Evolutionary conservation across 1,139 yeast genomes (phyloP).

Genomic region (Ogataea hybrid): DNA sequence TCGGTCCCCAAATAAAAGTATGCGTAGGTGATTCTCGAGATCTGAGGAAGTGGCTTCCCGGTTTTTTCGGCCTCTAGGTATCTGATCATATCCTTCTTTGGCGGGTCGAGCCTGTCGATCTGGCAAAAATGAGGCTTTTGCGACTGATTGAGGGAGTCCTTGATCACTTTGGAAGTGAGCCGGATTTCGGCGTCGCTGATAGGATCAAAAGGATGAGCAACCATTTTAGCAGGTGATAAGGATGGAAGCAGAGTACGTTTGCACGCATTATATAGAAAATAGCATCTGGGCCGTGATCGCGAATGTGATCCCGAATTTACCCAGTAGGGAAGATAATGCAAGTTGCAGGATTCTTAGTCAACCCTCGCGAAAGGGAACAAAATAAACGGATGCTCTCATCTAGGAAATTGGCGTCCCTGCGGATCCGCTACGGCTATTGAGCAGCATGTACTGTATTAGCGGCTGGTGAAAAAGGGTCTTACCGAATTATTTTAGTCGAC

Average conservation of each 20-base stretch:
- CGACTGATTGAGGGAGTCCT: slow-evolving; percentile 44
- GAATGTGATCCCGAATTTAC: background rate
- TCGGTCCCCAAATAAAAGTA: slow-evolving; percentile 62
- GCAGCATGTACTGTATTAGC: too few species aligned
- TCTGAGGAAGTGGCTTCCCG: slow-evolving; percentile 53
- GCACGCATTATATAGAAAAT: background rate
- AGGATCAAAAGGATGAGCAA: slow-evolving; percentile 62
- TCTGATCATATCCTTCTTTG: slow-evolving; percentile 69
- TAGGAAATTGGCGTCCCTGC: too few species aligned
- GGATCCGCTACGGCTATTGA: too few species aligned
- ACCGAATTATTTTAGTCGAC: too few species aligned
- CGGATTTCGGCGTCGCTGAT: slow-evolving; percentile 65
- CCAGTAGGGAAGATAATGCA: background rate
- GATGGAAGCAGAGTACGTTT: background rate
- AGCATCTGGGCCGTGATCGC: background rate
- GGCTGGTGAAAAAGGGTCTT: too few species aligned
- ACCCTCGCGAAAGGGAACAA: too few species aligned
- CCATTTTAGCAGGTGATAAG: slow-evolving; percentile 2
- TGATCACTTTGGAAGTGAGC: slow-evolving; percentile 60
- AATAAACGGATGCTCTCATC: too few species aligned
- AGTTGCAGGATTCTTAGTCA: background rate
- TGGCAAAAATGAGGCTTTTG: slow-evolving; percentile 63
- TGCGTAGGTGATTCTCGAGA: slow-evolving; percentile 64
- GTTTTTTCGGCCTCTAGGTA: slow-evolving; percentile 67
- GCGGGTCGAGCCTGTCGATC: slow-evolving; percentile 76